These are phyloP conservation scores for Ophiosphaerella herpotricha DNA, from an alignment of 2,329 filamentous ascomycete species.

Conservation along the genomic window DNA sequence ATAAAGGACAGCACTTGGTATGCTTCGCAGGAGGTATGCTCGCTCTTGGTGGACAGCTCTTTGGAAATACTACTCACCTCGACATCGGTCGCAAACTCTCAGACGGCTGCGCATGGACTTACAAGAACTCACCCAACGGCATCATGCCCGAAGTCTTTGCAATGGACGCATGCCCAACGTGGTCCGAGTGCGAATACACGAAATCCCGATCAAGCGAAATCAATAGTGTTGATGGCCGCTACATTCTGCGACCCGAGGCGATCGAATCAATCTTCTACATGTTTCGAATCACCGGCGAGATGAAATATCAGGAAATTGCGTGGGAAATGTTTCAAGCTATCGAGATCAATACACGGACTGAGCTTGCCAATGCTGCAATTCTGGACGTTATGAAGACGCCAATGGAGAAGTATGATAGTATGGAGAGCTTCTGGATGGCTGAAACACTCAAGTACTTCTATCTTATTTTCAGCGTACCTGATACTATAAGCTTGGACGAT, in stretches of 20 bases:
- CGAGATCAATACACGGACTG: slow-evolving; percentile 46
- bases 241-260: slow-evolving; percentile 59
- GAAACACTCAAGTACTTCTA: slow-evolving; percentile 58
- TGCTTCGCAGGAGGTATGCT: slow-evolving; percentile 68
- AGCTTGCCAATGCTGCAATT: slow-evolving; percentile 52
- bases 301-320: slow-evolving; percentile 49
- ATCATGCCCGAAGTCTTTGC: slow-evolving; percentile 64
- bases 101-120: slow-evolving; percentile 66
- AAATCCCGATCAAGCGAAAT: slow-evolving; percentile 45
- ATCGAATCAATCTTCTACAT: slow-evolving; percentile 65
- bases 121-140: slow-evolving; percentile 59
- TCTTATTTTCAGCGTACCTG: slow-evolving; percentile 51
- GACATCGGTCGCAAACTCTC: slow-evolving; percentile 61
- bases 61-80: slow-evolving; percentile 58
- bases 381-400: slow-evolving; percentile 49
- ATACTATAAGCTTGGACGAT: slow-evolving; percentile 50
- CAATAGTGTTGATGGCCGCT: slow-evolving; percentile 49
- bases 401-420: slow-evolving; percentile 35
- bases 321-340: slow-evolving; percentile 57
- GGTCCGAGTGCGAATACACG: slow-evolving; percentile 46
- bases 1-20: slow-evolving; percentile 61
- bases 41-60: slow-evolving; percentile 61
- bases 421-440: slow-evolving; percentile 58
- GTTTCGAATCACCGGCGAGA: slow-evolving; percentile 63
- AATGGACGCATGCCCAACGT: slow-evolving; percentile 52